Evolutionary conservation across 2,329 filamentous ascomycete genomes (phyloP), one percentile per base, ranked within the genome.

Genomic region (Teratosphaeria destructans): DNA sequence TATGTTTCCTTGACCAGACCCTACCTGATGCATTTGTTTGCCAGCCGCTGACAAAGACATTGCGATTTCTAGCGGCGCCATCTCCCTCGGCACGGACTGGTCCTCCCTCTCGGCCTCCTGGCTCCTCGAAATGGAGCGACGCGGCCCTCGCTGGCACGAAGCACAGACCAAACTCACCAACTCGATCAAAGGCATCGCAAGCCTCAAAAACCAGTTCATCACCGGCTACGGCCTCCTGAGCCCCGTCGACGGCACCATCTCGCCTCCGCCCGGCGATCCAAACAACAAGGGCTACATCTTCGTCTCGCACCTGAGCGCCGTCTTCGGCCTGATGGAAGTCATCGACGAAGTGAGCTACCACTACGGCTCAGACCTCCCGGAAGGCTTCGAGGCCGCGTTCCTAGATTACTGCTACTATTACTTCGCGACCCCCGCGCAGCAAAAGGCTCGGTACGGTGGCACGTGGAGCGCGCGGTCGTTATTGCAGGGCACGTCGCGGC

Each of bases 331-430:
- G 0, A 75, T 79, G 0, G 83, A 85, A 67, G 80, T 84, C 1
- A 73, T 83, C 8, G 78, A 82, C 0, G 82, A 85, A 62, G 64
- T 83, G 1, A 72, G 81, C 2, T 76, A 82, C 54, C 78, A 81
- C 65, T 77, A 75, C 14, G 77, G 74, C 2, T 72, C 75, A 0
- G 75, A 78, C 2, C 62, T 77, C 0, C 80, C 82, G 0, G 64
- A 73, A 8, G 77, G 76, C 0, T 84, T 85, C 67, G 74, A 79
- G 55, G 68, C 78, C 6, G 81, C 78, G 0, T 85, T 82, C 78
- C 71, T 84, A 1, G 82, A 85, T 56, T 85, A 85, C 70, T 82
- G 81, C 66, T 80, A 79, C 67, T 84, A 82, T 70, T 85, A 82
- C 64, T 74, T 75, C 8, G 82, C 81, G 0, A 65, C 74, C 0